Evolutionary conservation across 2,329 filamentous ascomycete genomes (phyloP), one percentile per base, ranked within the genome.

Genomic region (Zasmidium citrigriseum): DNA sequence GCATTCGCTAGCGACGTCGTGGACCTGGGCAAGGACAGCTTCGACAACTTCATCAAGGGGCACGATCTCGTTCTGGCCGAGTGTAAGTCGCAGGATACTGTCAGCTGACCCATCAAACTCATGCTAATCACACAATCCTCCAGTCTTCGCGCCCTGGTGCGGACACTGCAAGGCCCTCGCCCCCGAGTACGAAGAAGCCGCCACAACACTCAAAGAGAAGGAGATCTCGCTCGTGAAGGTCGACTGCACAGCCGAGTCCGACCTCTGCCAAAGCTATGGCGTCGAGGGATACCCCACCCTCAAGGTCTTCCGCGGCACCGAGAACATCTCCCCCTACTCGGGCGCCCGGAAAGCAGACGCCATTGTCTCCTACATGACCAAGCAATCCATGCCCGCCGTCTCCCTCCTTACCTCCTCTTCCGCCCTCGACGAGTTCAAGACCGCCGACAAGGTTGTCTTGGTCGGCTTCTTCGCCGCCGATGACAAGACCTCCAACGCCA

Each of bases 81-180:
- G 82, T 99, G 90, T 93, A 82, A 79, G 89, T 80, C 22, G 38
- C 61, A n/a, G 48, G 45, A 18, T 54, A 52, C 21, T 24, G 46
- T n/a, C n/a, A n/a, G n/a, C 53, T 50, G 24, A 21, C 46, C 22
- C n/a, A 51, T 14, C 12, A 16, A 27, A n/a, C 24, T 46, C 50
- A 49, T 41, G 55, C 49, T 5, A 45, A 10, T 46, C 23, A 20
- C 18, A 41, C 41, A 55, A 49, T 4, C 59, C 63, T 10, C 2
- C 52, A 91, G 89, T 97, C 86, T 97, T 91, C 77, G 93, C 93
- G 67, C 93, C 93, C 69, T 96, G 93, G 93, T 96, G 90, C 69
- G 93, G 93, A 67, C 93, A 98, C 85, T 98, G 93, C 89, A 98
- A 99, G 84, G 93, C 93, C 61, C 90, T 99, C 67, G 95, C 90